phyloP scores from a whole-genome alignment of 176 grass and related monocot genomes.

The Zea luxurians region DNA sequence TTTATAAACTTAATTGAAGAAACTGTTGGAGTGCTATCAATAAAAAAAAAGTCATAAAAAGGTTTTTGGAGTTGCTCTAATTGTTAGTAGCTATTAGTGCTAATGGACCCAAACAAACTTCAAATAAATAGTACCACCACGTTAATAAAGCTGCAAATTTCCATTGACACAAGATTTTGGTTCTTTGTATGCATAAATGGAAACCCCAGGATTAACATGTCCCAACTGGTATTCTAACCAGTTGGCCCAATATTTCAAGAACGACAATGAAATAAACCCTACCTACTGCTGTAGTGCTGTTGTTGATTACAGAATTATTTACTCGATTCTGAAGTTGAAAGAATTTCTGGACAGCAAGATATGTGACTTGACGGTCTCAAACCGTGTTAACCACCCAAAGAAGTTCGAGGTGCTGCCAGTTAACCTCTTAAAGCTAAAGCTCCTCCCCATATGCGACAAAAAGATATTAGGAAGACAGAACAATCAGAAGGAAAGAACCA shows the following conservation, averaged over 20 bases:
- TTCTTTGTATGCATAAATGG: not conserved
- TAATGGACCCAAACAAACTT: not conserved
- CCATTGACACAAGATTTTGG: not conserved
- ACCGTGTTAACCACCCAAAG: constrained; percentile 29
- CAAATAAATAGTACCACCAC: not conserved
- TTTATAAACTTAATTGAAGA: too few species aligned
- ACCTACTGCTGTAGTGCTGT: constrained; percentile 19
- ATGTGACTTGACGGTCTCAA: constrained; percentile 34
- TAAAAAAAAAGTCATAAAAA: too few species aligned
- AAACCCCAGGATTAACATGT: not conserved
- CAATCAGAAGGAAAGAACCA: constrained; percentile 22
- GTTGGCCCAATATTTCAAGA: not conserved
- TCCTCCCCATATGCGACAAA: constrained; percentile 40
- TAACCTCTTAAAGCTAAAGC: constrained; percentile 48
- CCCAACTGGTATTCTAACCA: not conserved
- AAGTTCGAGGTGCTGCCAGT: constrained; percentile 41
- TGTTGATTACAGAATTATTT: constrained; percentile 39
- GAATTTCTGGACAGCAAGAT: constrained; percentile 36
- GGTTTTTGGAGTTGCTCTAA: too few species aligned
- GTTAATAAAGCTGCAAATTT: not conserved
- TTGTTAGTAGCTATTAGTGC: not conserved
- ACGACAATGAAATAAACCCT: constrained; percentile 36
- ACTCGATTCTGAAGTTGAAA: constrained; percentile 1
- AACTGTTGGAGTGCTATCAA: too few species aligned
- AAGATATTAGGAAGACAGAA: constrained; percentile 24